phyloP scores from a whole-genome alignment of 2,329 filamentous ascomycete genomes.

The Cercospora sp. region DNA sequence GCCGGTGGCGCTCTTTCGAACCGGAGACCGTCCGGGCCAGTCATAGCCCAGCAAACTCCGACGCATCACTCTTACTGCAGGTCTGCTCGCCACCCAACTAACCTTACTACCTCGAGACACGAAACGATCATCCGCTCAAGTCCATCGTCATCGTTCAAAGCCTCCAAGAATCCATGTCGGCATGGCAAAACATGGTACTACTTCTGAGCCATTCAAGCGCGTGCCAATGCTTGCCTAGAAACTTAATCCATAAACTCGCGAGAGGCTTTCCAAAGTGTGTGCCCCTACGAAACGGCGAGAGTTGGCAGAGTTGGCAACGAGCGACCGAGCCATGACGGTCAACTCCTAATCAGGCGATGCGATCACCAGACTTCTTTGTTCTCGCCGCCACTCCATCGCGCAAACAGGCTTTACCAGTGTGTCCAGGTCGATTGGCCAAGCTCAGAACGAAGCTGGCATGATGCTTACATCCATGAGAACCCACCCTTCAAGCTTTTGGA shows the following conservation, averaged over 20 bases:
- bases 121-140: neutral
- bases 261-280: neutral
- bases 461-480: constrained; percentile 5
- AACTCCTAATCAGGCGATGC: neutral
- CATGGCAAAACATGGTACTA: neutral
- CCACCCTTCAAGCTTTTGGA: neutral
- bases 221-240: constrained; percentile 7
- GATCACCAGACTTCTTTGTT: neutral
- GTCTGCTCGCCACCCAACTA: neutral
- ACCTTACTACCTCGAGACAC: neutral
- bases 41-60: neutral
- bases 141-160: neutral
- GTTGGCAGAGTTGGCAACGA: constrained; percentile 2
- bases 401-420: neutral
- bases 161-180: neutral
- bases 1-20: neutral
- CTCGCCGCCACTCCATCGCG: neutral
- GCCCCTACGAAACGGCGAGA: neutral
- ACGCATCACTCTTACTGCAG: neutral
- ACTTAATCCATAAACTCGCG: neutral
- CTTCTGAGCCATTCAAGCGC: neutral
- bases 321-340: neutral
- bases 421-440: neutral
- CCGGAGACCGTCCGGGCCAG: neutral
- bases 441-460: neutral